These are phyloP conservation scores for Pseudohyphozyma bogoriensis DNA, from an alignment of 768 basidiomycete species.

Conservation along the genomic window DNA sequence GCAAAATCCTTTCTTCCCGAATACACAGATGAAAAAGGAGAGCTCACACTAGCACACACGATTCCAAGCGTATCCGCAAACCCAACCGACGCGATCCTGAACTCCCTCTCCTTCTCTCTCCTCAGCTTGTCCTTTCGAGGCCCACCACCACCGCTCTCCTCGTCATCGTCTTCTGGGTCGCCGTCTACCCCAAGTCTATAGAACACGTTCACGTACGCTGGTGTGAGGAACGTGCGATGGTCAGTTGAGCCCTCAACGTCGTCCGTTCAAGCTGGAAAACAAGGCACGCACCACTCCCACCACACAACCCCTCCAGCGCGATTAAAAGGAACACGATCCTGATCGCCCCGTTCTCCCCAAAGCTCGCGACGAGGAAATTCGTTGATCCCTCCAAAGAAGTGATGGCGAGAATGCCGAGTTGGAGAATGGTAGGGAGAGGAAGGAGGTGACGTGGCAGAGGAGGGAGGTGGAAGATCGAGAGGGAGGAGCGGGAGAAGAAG, in stretches of 20 bases:
- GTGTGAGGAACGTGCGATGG: too few relatives aligned
- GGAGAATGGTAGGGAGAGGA: conserved; percentile 52
- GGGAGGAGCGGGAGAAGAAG: conserved; percentile 83
- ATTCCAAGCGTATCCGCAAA: conserved; percentile 73
- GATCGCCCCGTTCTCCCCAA: conserved; percentile 39
- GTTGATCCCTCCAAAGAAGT: conserved; percentile 5
- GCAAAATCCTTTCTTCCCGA: too few relatives aligned
- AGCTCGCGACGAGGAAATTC: background rate
- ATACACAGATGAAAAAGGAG: too few relatives aligned
- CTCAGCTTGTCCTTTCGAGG: conserved; percentile 42
- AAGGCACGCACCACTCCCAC: too few relatives aligned
- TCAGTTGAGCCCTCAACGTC: too few relatives aligned
- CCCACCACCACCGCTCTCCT: conserved; percentile 38
- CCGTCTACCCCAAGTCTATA: conserved; percentile 60
- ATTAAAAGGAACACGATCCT: conserved; percentile 62
- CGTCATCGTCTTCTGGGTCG: conserved; percentile 44
- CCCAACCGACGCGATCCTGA: conserved; percentile 69
- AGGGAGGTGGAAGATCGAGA: conserved; percentile 65
- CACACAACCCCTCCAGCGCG: conserved; percentile 80
- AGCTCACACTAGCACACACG: conserved; percentile 47
- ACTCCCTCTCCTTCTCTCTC: conserved; percentile 55
- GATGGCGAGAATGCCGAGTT: conserved; percentile 17
- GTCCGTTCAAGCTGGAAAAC: too few relatives aligned
- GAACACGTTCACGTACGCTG: conserved; percentile 84
- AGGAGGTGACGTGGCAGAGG: conserved; percentile 62